Base-by-base conservation (phyloP, 163 green algal genomes). In the Chlorella variabilis region DNA sequence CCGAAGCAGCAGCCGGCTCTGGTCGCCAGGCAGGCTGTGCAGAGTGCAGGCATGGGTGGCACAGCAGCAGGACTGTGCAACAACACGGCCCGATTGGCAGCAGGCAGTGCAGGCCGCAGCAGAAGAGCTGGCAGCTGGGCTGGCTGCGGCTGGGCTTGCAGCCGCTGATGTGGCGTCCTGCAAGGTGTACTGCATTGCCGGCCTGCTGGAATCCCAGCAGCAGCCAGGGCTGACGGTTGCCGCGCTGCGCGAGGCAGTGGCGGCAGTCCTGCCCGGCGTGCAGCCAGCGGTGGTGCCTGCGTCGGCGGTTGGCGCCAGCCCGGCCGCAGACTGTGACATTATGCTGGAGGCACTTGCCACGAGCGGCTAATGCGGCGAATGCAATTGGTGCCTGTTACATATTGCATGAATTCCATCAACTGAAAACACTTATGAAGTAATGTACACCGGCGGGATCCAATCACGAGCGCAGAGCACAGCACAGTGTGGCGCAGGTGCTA, bases 171-270 rank as follows among this genome's bases (percentile, higher is more conserved):
- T 79, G 69, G 78, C 56, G 21, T 21, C 56, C 1, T 65, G 73
- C 78, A 84, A 84, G 68, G 56, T 58, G 41, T 84, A 84, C 69
- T 78, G 68, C 69, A 29, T 39, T 6, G 39, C 29, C 13, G 45
- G 41, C 33, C n/a, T 70, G 56, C 38, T 70, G 36, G 58, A 31
- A 2, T 2, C 20, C 3, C 23, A 38, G 34, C 20, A 41, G 29
- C 0, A 34, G 71, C 45, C 4, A 7, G 54, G 51, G 17, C 31
- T 39, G 1, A 56, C 25, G 2, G 68, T 17, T 0, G 58, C 15
- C 18, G 31, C 11, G 29, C 31, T 84, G 8, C 25, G 31, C 21
- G 45, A 54, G 5, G 62, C 45, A 13, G 33, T 68, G 5, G 33
- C 42, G 1, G 62, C 63, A 8, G 76, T 33, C 9, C 56, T 80